Evolutionary conservation across 2,329 filamentous ascomycete genomes (phyloP), one percentile per base, ranked within the genome.

Genomic region (Alternaria ethzedia): DNA sequence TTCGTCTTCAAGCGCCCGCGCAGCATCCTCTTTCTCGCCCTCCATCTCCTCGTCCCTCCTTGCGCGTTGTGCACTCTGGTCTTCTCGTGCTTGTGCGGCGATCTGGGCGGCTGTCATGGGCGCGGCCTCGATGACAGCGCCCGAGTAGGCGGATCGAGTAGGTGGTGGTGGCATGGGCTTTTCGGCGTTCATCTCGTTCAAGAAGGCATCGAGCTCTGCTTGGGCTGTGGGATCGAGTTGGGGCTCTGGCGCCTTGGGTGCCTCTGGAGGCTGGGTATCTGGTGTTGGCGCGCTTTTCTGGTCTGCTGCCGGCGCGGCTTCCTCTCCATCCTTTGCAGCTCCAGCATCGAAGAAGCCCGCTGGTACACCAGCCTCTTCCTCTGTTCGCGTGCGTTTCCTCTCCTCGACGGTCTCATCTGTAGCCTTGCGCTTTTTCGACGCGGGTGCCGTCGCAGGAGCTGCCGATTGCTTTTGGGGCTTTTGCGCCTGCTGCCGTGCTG

Each of bases 131-230:
- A 85, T 83, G 8, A 82, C 81, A 6, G 82, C 81, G 45, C 73
- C 75, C 0, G 77, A 70, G 13, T 78, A 74, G 13, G 70, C 52
- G 17, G 47, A 32, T 20, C 46, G 36, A 59, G 97, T 89, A 3
- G 91, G 91, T 77, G 97, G 91, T 75, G 97, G 96, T 9, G 92
- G 92, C 2, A 92, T 91, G 10, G 69, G 57, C 91, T 92, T 96
- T 57, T 90, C 88, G 74, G 97, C 92, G 75, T 94, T 89, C 9
- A 92, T 81, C 44, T 82, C 81, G 43, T 63, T 64, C 63, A 79
- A 50, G 57, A 79, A 78, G 15, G 75, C 94, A 76, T 96, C 89
- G 3, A 92, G 81, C 30, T 82, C 81, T 12, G 71, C 72, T 46
- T 78, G 70, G 13, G 70, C 73, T 3, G 67, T 65, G 4, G 69